These are phyloP conservation scores for Coemansia sp. DNA, from an alignment of 192 early-diverging fungal genomes.

Conservation along the genomic window DNA sequence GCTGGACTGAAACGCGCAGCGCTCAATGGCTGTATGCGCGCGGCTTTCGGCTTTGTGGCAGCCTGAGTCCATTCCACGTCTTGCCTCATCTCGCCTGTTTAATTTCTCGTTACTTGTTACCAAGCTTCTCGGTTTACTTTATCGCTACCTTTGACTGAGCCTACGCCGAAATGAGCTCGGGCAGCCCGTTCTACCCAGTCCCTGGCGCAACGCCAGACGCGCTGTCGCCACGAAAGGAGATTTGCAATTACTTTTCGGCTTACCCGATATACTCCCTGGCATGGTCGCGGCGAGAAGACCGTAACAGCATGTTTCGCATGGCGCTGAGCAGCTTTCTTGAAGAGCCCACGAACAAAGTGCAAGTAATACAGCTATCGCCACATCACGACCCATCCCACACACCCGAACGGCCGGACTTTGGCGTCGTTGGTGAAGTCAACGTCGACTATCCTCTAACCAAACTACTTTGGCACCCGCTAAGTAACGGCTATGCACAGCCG, in stretches of 20 bases:
- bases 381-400: conserved; percentile 47
- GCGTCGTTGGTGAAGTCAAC: conserved; percentile 72
- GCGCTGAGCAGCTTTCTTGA: conserved; percentile 83
- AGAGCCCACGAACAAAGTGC: conserved; percentile 65
- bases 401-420: conserved; percentile 66
- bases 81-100: background rate
- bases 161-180: conserved; percentile 37
- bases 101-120: too few relatives aligned
- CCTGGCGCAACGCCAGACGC: conserved; percentile 31
- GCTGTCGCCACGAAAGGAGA: conserved; percentile 66
- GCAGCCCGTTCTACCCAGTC: conserved; percentile 43
- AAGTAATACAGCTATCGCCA: conserved; percentile 52
- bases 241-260: conserved; percentile 79
- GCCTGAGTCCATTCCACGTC: background rate
- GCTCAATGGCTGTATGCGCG: background rate
- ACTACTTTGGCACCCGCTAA: conserved; percentile 83
- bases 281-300: conserved; percentile 70
- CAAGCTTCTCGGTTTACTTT: too few relatives aligned
- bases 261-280: conserved; percentile 89
- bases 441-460: conserved; percentile 92
- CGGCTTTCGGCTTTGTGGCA: background rate
- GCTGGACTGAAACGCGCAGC: background rate
- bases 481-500: conserved; percentile 37
- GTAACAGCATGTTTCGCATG: conserved; percentile 68
- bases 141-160: background rate